phyloP scores from a whole-genome alignment of 768 basidiomycete genomes.

The Collybia sp. region DNA sequence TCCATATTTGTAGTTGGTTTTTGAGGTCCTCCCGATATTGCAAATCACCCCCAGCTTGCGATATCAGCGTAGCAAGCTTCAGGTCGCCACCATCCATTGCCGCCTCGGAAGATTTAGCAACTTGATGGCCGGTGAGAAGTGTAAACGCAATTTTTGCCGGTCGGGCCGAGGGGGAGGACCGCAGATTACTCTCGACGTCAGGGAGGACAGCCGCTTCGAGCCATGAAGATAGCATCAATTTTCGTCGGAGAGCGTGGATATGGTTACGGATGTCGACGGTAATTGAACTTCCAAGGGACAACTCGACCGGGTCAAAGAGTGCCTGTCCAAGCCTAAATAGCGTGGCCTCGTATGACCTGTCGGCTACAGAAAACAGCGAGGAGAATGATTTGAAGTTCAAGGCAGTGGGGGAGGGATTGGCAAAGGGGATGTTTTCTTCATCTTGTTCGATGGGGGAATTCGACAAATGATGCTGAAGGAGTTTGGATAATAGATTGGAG shows the following conservation, averaged over 20 bases:
- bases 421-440: conserved; percentile 65
- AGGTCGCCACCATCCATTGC: conserved; percentile 75
- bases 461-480: conserved; percentile 74
- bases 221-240: conserved; percentile 81
- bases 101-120: conserved; percentile 73
- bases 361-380: conserved; percentile 63
- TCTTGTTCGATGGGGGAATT: conserved; percentile 70
- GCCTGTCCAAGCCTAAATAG: conserved; percentile 87
- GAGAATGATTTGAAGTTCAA: conserved; percentile 80
- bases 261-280: conserved; percentile 61
- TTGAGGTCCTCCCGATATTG: conserved; percentile 69
- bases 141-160: conserved; percentile 61
- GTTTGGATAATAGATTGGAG: conserved; percentile 44
- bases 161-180: conserved; percentile 28
- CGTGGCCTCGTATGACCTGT: conserved; percentile 68
- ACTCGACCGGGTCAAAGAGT: conserved; percentile 81
- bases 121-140: conserved; percentile 81
- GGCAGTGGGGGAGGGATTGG: conserved; percentile 48
- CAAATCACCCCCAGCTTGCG: conserved; percentile 79
- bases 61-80: conserved; percentile 84
- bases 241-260: conserved; percentile 61
- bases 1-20: conserved; percentile 81
- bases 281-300: conserved; percentile 48
- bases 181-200: conserved; percentile 67
- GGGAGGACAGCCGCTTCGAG: conserved; percentile 68